phyloP scores from a whole-genome alignment of 805 yeast species.

The Candida sphagnicola region DNA sequence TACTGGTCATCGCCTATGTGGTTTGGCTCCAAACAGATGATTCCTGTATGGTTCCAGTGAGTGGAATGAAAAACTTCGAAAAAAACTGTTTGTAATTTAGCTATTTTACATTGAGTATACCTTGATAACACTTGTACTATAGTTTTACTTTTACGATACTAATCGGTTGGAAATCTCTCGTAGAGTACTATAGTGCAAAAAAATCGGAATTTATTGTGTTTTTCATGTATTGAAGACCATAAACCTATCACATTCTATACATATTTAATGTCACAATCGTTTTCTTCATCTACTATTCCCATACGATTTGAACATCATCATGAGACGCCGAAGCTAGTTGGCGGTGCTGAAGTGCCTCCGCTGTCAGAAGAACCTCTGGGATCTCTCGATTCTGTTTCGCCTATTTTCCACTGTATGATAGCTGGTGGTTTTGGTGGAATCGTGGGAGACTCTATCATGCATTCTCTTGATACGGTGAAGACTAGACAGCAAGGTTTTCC shows the following conservation, averaged over 20 bases:
- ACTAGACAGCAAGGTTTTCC: constrained; percentile 97
- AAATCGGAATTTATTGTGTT: too few species aligned
- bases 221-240: neutral
- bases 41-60: neutral
- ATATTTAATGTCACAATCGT: constrained; percentile 18
- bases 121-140: neutral
- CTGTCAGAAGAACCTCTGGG: constrained; percentile 2
- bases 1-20: neutral
- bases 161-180: neutral
- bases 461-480: constrained; percentile 93
- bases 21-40: neutral
- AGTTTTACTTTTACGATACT: neutral
- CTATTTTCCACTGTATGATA: constrained; percentile 58
- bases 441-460: constrained; percentile 90
- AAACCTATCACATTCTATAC: neutral
- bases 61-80: neutral
- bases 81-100: neutral
- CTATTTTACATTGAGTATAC: neutral
- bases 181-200: neutral
- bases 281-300: constrained; percentile 33
- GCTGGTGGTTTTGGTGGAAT: constrained; percentile 97
- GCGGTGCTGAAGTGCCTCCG: constrained; percentile 1
- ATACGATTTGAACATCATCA: constrained; percentile 26
- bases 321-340: constrained; percentile 10
- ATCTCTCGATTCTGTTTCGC: constrained; percentile 20